Conservation (phyloP, 495 filamentous ascomycete species). For the Neohortaea acidophila region DNA sequence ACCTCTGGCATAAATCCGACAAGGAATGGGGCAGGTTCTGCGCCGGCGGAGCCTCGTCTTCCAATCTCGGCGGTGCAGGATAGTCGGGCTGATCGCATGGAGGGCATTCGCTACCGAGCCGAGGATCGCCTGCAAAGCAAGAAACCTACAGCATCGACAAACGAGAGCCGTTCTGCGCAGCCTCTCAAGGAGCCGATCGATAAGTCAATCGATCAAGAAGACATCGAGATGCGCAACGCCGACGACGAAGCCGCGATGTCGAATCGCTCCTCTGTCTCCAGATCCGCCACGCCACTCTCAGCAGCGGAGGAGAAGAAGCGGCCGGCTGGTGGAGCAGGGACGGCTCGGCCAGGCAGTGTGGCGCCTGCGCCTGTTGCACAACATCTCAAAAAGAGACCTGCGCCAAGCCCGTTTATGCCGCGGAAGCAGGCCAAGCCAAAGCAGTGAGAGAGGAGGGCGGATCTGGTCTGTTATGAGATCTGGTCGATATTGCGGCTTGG, state of each 20-base stretch:
- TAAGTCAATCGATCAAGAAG: not conserved
- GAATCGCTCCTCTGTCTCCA: constrained; percentile 4
- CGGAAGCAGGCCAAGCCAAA: constrained; percentile 10
- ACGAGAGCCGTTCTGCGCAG: not conserved
- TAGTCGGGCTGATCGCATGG: constrained; percentile 14
- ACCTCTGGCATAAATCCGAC: no score
- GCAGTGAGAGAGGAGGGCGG: not conserved
- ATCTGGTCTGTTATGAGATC: not conserved
- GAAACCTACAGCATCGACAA: not conserved
- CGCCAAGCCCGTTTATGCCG: constrained; percentile 15
- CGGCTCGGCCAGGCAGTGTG: constrained; percentile 5
- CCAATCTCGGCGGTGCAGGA: no score
- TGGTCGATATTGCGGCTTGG: no score
- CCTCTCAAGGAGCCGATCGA: not conserved
- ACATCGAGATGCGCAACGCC: constrained; percentile 14
- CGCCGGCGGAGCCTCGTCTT: no score
- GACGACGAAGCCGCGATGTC: constrained; percentile 1
- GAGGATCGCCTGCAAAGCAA: constrained; percentile 13
- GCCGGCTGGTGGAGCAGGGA: constrained; percentile 13
- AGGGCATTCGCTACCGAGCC: constrained; percentile 16
- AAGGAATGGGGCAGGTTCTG: no score
- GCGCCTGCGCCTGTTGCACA: constrained; percentile 9
- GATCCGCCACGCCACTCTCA: constrained; percentile 14
- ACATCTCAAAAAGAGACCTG: constrained; percentile 8
- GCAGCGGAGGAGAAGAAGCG: constrained; percentile 1